A percentile compares a stretch with the other conserved stretches of the same genome.
phyloP scores from a whole-genome alignment of 352 stramenopile species.

The Pythium inflatum region DNA sequence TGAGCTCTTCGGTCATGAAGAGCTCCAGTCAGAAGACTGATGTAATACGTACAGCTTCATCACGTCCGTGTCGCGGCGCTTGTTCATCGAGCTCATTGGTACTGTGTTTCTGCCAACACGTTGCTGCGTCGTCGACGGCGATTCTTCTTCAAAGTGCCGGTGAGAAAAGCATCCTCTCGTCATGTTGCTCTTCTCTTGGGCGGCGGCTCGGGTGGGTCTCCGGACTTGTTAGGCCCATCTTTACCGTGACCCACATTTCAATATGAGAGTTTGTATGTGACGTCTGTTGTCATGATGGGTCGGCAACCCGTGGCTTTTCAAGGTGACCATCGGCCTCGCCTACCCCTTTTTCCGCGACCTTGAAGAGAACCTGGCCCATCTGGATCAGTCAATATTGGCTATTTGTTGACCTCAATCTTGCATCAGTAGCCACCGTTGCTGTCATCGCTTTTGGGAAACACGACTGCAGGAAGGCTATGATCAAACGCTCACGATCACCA shows the following conservation, averaged over 20 bases:
- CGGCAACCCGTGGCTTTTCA: constrained; percentile 15
- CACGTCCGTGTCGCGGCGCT: constrained; percentile 87
- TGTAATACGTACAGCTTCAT: constrained; percentile 86
- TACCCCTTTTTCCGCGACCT: constrained; percentile 18
- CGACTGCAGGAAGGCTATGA: no score
- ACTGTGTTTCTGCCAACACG: no score
- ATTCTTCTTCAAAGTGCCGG: constrained; percentile 31
- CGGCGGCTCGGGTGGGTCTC: constrained; percentile 16
- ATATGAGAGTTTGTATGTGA: constrained; percentile 16
- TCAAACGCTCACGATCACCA: no score
- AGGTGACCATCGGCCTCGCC: constrained; percentile 10
- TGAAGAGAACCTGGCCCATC: constrained; percentile 27
- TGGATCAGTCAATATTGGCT: constrained; percentile 1
- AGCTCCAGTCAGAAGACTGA: background rate
- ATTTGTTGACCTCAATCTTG: constrained; percentile 1
- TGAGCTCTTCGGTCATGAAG: background rate
- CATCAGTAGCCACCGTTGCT: no score
- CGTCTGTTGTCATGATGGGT: background rate
- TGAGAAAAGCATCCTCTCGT: constrained; percentile 31
- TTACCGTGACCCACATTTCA: background rate
- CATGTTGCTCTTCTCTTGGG: constrained; percentile 30
- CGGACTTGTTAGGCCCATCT: background rate
- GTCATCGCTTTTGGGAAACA: no score
- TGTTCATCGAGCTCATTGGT: constrained; percentile 75
- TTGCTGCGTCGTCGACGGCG: background rate